Conservation (phyloP, 352 stramenopile genomes). For the Phytophthora colocasiae region DNA sequence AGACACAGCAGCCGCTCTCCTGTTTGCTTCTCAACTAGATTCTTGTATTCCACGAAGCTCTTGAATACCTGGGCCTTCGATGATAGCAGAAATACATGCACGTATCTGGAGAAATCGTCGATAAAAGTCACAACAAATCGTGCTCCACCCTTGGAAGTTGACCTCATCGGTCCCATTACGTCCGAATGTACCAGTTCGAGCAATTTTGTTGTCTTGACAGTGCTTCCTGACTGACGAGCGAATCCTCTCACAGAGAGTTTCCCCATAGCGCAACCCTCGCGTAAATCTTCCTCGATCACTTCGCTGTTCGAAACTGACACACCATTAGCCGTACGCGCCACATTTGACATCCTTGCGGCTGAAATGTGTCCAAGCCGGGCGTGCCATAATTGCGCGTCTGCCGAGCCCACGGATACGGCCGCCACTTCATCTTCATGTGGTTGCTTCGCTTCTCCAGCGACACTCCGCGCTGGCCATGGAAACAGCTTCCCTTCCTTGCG, state of each 20-base stretch:
- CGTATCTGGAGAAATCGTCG: neutral
- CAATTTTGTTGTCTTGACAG: neutral
- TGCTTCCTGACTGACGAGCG: neutral
- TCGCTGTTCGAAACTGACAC: too few relatives aligned
- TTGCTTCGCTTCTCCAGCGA: too few relatives aligned
- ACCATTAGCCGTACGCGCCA: too few relatives aligned
- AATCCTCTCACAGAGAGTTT: neutral
- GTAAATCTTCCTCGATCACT: neutral
- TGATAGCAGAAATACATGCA: neutral
- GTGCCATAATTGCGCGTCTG: too few relatives aligned
- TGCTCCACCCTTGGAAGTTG: neutral
- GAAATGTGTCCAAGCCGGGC: too few relatives aligned
- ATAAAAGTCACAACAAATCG: neutral
- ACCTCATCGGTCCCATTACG: neutral
- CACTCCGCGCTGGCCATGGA: too few relatives aligned
- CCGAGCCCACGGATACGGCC: too few relatives aligned
- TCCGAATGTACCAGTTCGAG: neutral
- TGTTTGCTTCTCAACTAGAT: neutral
- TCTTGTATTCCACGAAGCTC: neutral
- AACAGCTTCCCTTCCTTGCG: neutral
- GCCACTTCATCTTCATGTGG: too few relatives aligned
- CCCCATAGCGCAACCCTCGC: neutral
- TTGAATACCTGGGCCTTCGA: neutral
- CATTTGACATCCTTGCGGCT: too few relatives aligned
- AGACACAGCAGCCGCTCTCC: neutral